Base-by-base conservation (phyloP, 441 rosid genomes). In the Pelargonium cotyledonis region DNA sequence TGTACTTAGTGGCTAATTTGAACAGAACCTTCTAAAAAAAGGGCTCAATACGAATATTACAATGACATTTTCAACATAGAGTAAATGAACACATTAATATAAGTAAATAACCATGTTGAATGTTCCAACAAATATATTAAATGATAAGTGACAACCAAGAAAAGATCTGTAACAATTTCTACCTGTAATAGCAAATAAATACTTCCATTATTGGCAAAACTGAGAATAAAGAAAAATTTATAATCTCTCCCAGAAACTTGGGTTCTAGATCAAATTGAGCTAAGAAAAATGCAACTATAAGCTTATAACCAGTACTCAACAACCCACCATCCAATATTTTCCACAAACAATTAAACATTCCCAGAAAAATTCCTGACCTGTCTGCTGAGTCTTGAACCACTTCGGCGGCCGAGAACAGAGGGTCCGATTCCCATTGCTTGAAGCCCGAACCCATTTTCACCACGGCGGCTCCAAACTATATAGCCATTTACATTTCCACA, bases 361-460 rank as follows among this genome's bases (percentile, higher is more conserved):
- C 58, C 18, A 53, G 14, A 18, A 6, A 21, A 38, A 55, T 58
- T 40, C 43, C 43, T 51, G 67, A 86, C 86, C 86, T 82, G 78
- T 86, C 90, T 40, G 86, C 82, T 14, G 88, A 84, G 73, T 84
- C 88, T 70, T 86, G 88, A 75, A 86, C 86, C 12, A 84, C 88
- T 81, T 84, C 90, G 55, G 90, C 90, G 15, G 85, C 88, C 61
- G 88, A 75, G 75, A 86, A 86, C 18, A 86, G 71, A 40, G 88
- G 88, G 76, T 86, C 88, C 12, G 86, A 82, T 80, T 86, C 88
- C 90, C 90, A 84, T 73, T 75, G 78, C 43, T 76, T 83, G 75
- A 86, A 76, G 66, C 84, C 81, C 41, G 81, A 83, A 23, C 79
- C 68, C 83, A 80, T 79, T 51, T 68, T 51, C 58, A 51, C 19